Evolutionary conservation across 441 rosid genomes (phyloP), one percentile per base, ranked within the genome.

Genomic region (Melastoma candidum): DNA sequence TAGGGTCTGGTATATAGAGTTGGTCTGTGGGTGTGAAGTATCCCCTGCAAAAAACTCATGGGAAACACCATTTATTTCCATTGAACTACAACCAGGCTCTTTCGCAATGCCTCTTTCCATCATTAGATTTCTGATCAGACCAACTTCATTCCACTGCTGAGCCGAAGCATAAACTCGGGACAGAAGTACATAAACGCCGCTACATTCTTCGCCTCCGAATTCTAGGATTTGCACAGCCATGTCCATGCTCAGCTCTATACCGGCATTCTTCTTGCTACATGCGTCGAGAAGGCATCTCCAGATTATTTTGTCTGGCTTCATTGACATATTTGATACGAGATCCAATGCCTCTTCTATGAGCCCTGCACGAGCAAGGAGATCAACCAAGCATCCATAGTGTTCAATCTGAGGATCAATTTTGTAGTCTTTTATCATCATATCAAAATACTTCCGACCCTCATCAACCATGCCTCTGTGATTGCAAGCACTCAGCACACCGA

Each of bases 1-100:
- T 66, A 87, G 65, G 60, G 78, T 60, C 57, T 64, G 59, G 58
- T 79, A 86, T 43, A 87, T 81, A 56, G 84, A 71, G 47, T 70
- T 69, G 0, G 92, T 76, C 45, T 63, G 75, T 49, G 95, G 84
- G 54, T 87, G 95, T 7, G 84, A 74, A 0, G 89, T 77, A 67
- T 82, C 92, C 58, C 92, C 97, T 0, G 95, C 84, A 9, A 84
- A 86, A 50, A 90, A 74, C 65, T 90, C 87, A 12, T 86, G 89
- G 24, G 72, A 46, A 32, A 67, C 45, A 13, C 94, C 94, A 43
- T 73, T 61, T 17, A 84, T 68, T 69, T 86, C 90, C 32, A 78
- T 71, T 26, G 68, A 76, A 61, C 84, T 83, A 54, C 90, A 83
- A 24, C 90, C 86, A 0, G 86, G 90, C 58, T 80, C 77, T 71